Base-by-base conservation (phyloP, 176 grass and related monocot genomes). In the Ananas comosus region DNA sequence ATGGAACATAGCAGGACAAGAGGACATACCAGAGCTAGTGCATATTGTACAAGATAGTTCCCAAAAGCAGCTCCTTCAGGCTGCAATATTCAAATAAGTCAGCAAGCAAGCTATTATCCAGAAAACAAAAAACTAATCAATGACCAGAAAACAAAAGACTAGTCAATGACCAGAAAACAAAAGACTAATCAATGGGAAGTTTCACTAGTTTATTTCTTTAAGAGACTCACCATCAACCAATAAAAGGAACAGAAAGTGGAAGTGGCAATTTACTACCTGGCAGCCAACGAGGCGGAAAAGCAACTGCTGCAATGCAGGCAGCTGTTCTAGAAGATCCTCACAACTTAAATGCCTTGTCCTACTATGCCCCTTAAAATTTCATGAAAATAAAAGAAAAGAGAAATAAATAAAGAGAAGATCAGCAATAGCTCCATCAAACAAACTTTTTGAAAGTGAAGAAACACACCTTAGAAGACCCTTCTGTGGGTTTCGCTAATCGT, bases 31-130 rank as follows among this genome's bases (percentile, higher is more conserved):
- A 96, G 70, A 68, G 81, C 88, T 51, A 91, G 64, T 7, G 88
- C 86, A 76, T 91, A 91, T 51, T 91, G 83, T 82, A 96, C 74
- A 79, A 96, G 88, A 76, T 91, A 89, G 75, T 89, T 96, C 8
- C 92, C 83, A 69, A 91, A 87, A 27, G 92, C 88, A 51, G 88
- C 79, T 79, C 86, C 88, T 79, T 96, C 88, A 58, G 92, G 92
- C 92, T 96, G 75, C 56, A 84, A 66, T 49, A 11, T 74, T 23
- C 54, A 65, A 50, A 76, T 53, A 19, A 50, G 72, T 74, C 13
- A 71, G 17, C 18, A 78, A 56, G 48, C 67, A 70, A 17, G 70
- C 18, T 11, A 65, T 66, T 3, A 66, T 66, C 64, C 4, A 66
- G 29, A 66, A 13, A 66, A 13, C 12, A 66, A 42, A 27, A 65